These are phyloP conservation scores for Hippophae rhamnoides DNA, from an alignment of 306 rosid species.

Conservation along the genomic window DNA sequence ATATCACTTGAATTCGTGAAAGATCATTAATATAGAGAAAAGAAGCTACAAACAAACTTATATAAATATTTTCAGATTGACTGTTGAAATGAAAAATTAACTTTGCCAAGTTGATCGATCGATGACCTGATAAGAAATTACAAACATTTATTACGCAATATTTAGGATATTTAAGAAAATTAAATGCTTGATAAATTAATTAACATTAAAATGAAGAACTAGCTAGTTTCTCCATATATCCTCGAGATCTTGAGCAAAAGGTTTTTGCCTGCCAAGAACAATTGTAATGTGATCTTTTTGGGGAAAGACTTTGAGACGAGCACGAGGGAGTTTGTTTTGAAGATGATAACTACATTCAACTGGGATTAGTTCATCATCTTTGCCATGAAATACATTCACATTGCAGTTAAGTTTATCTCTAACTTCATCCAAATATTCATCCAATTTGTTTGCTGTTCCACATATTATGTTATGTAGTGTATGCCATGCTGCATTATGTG, in stretches of 20 bases:
- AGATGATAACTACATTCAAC: constrained; percentile 66
- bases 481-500: constrained; percentile 98
- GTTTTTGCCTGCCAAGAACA: constrained; percentile 70
- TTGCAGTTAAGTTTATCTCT: constrained; percentile 43
- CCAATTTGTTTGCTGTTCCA: constrained; percentile 66
- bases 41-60: no score
- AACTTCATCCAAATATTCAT: constrained; percentile 41
- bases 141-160: no score
- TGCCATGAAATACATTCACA: constrained; percentile 69
- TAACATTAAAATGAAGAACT: no score
- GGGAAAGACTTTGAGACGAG: constrained; percentile 48
- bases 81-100: no score
- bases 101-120: no score
- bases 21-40: no score
- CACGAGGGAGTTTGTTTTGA: constrained; percentile 48
- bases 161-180: no score
- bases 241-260: constrained; percentile 70
- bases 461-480: constrained; percentile 88
- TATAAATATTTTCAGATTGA: no score
- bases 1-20: no score
- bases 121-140: no score
- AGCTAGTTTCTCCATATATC: constrained; percentile 49
- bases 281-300: constrained; percentile 82
- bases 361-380: constrained; percentile 69
- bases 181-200: no score